Evolutionary conservation across 2,329 filamentous ascomycete species (phyloP).

Genomic region (Verticillium klebahnii): DNA sequence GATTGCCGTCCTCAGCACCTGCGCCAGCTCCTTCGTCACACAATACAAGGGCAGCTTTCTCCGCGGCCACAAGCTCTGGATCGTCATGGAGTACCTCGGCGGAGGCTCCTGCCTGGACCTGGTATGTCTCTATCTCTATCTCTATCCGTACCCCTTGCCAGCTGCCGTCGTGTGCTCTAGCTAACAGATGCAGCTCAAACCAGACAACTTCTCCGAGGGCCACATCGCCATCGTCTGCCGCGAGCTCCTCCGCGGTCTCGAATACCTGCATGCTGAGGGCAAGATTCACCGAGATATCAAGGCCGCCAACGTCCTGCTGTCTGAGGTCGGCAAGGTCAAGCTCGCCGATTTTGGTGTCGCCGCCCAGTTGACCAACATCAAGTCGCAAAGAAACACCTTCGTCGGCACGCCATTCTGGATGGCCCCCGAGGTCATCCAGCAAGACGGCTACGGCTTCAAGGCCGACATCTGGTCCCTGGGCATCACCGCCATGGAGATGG

Average conservation of each 20-base stretch:
- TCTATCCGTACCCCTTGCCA: background rate
- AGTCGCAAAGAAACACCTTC: constrained; percentile 95
- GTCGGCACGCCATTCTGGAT: constrained; percentile 98
- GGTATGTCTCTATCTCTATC: constrained; percentile 42
- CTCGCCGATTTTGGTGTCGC: constrained; percentile 96
- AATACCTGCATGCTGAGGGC: constrained; percentile 89
- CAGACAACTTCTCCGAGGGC: constrained; percentile 78
- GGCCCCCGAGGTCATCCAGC: constrained; percentile 91
- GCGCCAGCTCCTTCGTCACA: constrained; percentile 88
- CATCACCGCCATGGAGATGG: constrained; percentile 87
- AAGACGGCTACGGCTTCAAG: constrained; percentile 78
- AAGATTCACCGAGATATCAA: constrained; percentile 98
- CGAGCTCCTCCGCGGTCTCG: constrained; percentile 82
- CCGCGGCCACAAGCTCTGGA: constrained; percentile 96
- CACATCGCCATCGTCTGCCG: constrained; percentile 94
- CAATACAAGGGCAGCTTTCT: constrained; percentile 96
- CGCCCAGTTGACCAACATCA: constrained; percentile 94
- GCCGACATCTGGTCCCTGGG: constrained; percentile 92
- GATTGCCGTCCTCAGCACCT: constrained; percentile 91
- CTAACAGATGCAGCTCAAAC: constrained; percentile 66
- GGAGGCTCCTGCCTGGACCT: constrained; percentile 93
- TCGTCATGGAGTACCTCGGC: constrained; percentile 97
- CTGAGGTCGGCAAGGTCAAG: constrained; percentile 85
- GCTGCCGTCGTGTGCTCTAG: constrained; percentile 8
- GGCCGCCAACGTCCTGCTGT: constrained; percentile 92